Base-by-base conservation (phyloP, 768 basidiomycete genomes). In the Boletus subparvulus region DNA sequence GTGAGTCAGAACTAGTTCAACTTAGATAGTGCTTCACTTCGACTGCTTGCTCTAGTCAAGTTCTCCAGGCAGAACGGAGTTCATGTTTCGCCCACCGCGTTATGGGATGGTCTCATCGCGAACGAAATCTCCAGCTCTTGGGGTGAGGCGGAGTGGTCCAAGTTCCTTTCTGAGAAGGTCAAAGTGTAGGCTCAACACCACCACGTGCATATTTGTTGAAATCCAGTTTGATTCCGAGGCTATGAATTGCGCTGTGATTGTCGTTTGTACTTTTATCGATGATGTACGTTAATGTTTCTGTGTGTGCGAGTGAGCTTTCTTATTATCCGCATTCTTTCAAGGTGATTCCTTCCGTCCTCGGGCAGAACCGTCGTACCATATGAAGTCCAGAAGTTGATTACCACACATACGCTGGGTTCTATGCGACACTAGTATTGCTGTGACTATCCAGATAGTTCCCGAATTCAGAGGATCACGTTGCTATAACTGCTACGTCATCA, bases 11-110 rank as follows among this genome's bases (percentile, higher is more conserved):
- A 33, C 6, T 12, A 11, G 12, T 19, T 32, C 7, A 6, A 7
- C 5, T n/a, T 44, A 36, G 13, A 35, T 13, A 5, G 35, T 39
- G 16, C 35, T 53, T 24, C 40, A 16, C 28, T 30, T 39, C 35
- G 13, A 42, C 11, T 19, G 12, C n/a, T 43, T 35, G 3, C 30
- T 57, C 32, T 64, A 94, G 92, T 97, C 78, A 97, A 95, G 73
- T 87, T 88, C 69, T 84, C 89, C 16, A 79, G 95, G 59, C 94
- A 97, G 75, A 97, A 98, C 59, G 80, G 90, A 3, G 84, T 97
- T 40, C 95, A 98, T 61, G 92, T 96, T 46, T 94, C 93, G 2
- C 92, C 94, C 5, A 89, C 92, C 40, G 82, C 79, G 3, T 74
- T 91, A 3, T 89, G 85, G 83, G 87, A 94, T 61, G 90, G 92